Conservation (phyloP, 768 basidiomycete species). For the Leccinellum albellum region DNA sequence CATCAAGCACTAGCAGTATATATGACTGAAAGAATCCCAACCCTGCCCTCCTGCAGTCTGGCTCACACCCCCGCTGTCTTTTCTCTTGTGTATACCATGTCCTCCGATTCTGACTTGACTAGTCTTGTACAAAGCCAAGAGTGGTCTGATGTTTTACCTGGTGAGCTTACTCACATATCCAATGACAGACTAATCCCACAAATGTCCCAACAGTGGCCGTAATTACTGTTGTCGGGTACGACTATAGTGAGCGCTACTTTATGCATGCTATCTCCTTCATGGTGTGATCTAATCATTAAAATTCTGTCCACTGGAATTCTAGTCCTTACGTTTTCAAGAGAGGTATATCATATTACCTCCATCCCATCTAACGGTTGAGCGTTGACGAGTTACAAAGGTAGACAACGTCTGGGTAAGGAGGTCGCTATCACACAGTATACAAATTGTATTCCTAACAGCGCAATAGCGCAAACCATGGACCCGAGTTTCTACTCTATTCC, state of each 20-base stretch:
- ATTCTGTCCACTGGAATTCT: neutral
- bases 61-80: neutral
- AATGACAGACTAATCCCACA: neutral
- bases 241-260: slow-evolving; percentile 7
- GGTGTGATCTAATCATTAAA: neutral
- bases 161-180: neutral
- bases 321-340: slow-evolving; percentile 14
- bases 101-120: neutral
- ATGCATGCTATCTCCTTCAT: neutral
- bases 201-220: neutral
- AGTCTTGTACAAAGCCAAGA: neutral
- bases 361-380: neutral
- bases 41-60: neutral
- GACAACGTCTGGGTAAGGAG: slow-evolving; percentile 1
- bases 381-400: neutral
- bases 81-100: neutral
- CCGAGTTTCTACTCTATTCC: neutral
- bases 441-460: neutral
- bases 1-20: neutral
- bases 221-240: slow-evolving; percentile 9
- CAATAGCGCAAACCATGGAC: neutral
- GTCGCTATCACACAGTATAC: too few species aligned
- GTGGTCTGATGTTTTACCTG: neutral
- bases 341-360: slow-evolving; percentile 1
- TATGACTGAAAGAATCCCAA: neutral